phyloP scores from a whole-genome alignment of 441 rosid genomes.

The Gossypium aridum region DNA sequence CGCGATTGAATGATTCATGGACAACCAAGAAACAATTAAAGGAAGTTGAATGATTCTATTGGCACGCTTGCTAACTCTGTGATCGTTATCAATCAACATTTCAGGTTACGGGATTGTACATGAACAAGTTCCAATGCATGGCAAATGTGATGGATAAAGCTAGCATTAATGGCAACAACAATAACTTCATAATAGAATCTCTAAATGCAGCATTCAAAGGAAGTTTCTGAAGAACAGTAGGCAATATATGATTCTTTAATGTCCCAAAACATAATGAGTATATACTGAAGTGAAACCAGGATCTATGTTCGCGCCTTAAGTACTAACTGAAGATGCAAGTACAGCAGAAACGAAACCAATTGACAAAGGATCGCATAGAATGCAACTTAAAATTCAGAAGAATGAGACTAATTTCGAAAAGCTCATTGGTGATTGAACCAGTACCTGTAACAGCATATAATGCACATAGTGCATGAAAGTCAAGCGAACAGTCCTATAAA shows the following conservation, averaged over 20 bases:
- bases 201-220: not conserved
- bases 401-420: not conserved
- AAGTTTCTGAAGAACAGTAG: not conserved
- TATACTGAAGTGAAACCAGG: not conserved
- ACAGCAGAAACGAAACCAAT: not conserved
- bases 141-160: not conserved
- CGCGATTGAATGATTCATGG: not conserved
- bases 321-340: not conserved
- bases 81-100: not conserved
- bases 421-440: slow-evolving; percentile 8
- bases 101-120: not conserved
- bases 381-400: not conserved
- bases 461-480: slow-evolving; percentile 77
- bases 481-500: slow-evolving; percentile 92
- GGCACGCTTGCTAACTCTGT: not conserved
- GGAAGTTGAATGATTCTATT: not conserved
- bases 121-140: not conserved
- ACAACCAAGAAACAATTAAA: not conserved
- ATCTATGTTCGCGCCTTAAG: not conserved
- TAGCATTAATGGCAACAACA: not conserved
- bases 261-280: not conserved
- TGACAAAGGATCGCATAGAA: not conserved
- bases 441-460: slow-evolving; percentile 96
- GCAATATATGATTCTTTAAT: not conserved
- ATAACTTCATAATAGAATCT: not conserved